A percentile compares a stretch with the other conserved stretches of the same genome.
Conservation (phyloP, 352 stramenopile species). For the Phytophthora boehmeriae region DNA sequence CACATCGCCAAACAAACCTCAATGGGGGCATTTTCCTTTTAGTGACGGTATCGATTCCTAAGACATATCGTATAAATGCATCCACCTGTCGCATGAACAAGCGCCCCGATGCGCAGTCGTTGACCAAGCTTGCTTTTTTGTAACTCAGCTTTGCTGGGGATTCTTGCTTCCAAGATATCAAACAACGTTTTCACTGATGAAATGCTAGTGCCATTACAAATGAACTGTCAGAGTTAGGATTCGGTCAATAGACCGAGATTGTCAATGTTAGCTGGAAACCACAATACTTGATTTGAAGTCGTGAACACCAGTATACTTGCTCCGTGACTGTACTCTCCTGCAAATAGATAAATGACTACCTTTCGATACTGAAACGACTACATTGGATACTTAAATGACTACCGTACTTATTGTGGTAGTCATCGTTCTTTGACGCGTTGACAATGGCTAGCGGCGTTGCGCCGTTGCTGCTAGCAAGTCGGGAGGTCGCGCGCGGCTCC, state of each 20-base stretch:
- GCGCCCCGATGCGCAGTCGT: constrained; percentile 10
- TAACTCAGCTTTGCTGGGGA: constrained; percentile 11
- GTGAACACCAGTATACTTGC: too few relatives aligned
- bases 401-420: too few relatives aligned
- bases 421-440: constrained; percentile 42
- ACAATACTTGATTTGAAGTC: too few relatives aligned
- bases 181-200: constrained; percentile 5
- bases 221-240: constrained; percentile 4
- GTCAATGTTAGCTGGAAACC: too few relatives aligned
- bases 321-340: too few relatives aligned
- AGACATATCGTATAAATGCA: constrained; percentile 2
- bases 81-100: constrained; percentile 17
- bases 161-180: not conserved
- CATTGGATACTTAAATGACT: too few relatives aligned
- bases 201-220: constrained; percentile 7
- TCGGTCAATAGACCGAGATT: too few relatives aligned
- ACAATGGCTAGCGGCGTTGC: constrained; percentile 17
- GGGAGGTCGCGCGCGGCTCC: constrained; percentile 35
- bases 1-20: constrained; percentile 5
- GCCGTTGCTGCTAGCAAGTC: constrained; percentile 44
- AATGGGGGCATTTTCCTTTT: not conserved
- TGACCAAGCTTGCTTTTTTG: not conserved
- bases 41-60: constrained; percentile 7
- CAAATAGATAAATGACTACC: too few relatives aligned
- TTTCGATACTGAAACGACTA: too few relatives aligned